Conservation (phyloP, 192 early-diverging fungal genomes). For the Diversispora eburnea region DNA sequence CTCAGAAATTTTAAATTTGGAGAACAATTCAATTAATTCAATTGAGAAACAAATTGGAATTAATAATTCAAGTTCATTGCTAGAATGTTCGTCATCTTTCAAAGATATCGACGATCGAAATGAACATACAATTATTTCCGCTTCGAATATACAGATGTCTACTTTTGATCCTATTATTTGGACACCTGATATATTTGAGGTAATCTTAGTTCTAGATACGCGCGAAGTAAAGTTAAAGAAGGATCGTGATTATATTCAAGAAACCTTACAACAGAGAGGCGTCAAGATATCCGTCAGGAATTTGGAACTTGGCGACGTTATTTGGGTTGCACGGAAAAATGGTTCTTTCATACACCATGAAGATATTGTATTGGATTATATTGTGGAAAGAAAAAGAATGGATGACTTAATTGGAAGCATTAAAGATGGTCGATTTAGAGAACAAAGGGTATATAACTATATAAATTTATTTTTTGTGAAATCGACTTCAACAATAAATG, state of each 20-base stretch:
- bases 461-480: neutral
- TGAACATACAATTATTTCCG: no score
- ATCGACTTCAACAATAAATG: no score
- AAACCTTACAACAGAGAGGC: conserved; percentile 57
- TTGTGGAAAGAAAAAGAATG: conserved; percentile 93
- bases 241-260: conserved; percentile 71
- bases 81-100: neutral
- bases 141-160: conserved; percentile 9
- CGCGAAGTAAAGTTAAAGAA: conserved; percentile 71
- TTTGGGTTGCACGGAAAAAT: conserved; percentile 74
- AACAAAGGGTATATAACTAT: conserved; percentile 74
- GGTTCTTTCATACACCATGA: conserved; percentile 22
- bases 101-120: neutral
- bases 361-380: conserved; percentile 76
- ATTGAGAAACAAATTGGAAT: neutral
- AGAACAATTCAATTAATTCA: neutral
- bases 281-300: conserved; percentile 54
- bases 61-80: neutral
- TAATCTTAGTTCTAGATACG: conserved; percentile 74
- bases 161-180: conserved; percentile 32
- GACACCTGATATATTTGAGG: conserved; percentile 53
- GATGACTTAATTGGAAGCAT: conserved; percentile 91
- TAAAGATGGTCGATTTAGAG: conserved; percentile 86
- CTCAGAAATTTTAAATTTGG: neutral
- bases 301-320: conserved; percentile 82